phyloP scores from a whole-genome alignment of 2,329 filamentous ascomycete genomes.

The Sclerotiophoma versabilis region DNA sequence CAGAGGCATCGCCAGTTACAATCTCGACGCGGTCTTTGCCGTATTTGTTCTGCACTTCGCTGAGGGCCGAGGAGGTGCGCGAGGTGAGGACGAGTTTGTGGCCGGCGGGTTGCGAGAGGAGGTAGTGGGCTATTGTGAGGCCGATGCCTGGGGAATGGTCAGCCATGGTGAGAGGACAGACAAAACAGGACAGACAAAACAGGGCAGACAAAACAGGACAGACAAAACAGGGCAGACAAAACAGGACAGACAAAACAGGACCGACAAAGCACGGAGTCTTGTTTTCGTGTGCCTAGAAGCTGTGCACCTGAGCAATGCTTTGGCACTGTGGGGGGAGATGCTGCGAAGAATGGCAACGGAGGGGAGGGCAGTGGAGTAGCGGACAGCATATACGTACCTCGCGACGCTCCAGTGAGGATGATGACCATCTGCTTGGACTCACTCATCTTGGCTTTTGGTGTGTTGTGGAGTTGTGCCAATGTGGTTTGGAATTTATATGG shows the following conservation, averaged over 20 bases:
- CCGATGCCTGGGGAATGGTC: slow-evolving; percentile 61
- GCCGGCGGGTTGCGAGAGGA: slow-evolving; percentile 60
- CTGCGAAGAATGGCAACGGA: too few species aligned
- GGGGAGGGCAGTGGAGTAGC: not conserved
- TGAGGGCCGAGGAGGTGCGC: slow-evolving; percentile 63
- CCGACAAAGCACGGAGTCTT: not conserved
- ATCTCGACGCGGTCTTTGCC: slow-evolving; percentile 61
- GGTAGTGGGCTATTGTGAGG: slow-evolving; percentile 65
- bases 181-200: too few species aligned
- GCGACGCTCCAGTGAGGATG: slow-evolving; percentile 67
- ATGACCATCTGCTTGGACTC: slow-evolving; percentile 52
- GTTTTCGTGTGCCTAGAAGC: not conserved
- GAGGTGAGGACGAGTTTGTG: slow-evolving; percentile 67
- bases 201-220: too few species aligned
- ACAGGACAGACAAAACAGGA: too few species aligned
- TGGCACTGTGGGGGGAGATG: not conserved
- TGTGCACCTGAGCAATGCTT: not conserved
- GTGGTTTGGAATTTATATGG: not conserved
- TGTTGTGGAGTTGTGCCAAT: not conserved
- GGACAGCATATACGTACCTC: slow-evolving; percentile 53
- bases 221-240: too few species aligned
- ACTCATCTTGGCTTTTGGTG: slow-evolving; percentile 29
- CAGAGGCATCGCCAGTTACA: slow-evolving; percentile 64
- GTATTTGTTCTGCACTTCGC: slow-evolving; percentile 56
- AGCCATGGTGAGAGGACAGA: not conserved